phyloP scores from a whole-genome alignment of 441 rosid genomes.

The Pelargonium fulgidum region DNA sequence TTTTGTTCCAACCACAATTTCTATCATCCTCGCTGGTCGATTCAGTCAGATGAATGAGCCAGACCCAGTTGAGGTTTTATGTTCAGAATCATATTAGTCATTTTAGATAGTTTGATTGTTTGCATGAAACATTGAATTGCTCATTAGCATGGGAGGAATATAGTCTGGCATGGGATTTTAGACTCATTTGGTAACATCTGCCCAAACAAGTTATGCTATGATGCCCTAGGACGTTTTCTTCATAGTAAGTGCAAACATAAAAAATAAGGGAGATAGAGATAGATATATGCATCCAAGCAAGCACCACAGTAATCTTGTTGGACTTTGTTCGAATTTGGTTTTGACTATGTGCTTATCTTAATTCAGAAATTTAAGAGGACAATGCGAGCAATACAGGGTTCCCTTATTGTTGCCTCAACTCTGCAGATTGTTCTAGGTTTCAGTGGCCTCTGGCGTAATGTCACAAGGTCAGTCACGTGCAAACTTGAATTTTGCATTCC shows the following conservation, averaged over 20 bases:
- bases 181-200: neutral
- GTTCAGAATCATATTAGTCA: conserved; percentile 22
- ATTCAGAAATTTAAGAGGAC: conserved; percentile 67
- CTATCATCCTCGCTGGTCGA: conserved; percentile 82
- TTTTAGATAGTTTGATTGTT: neutral
- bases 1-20: conserved; percentile 79
- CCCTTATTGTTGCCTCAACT: conserved; percentile 84
- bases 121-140: conserved; percentile 12
- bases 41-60: conserved; percentile 42
- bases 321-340: conserved; percentile 1
- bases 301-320: neutral
- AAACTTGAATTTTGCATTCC: neutral
- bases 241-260: neutral
- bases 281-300: neutral
- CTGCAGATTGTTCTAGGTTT: conserved; percentile 94
- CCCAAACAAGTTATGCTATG: neutral
- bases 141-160: neutral
- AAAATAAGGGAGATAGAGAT: neutral
- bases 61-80: conserved; percentile 65
- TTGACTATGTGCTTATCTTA: conserved; percentile 17
- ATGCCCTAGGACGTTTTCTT: neutral
- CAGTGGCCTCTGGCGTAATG: conserved; percentile 98
- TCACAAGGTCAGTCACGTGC: conserved; percentile 49
- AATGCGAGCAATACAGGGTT: conserved; percentile 91
- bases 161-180: neutral